Evolutionary conservation across 2,329 filamentous ascomycete species (phyloP).

Genomic region (Tolypocladium ophioglossoides): DNA sequence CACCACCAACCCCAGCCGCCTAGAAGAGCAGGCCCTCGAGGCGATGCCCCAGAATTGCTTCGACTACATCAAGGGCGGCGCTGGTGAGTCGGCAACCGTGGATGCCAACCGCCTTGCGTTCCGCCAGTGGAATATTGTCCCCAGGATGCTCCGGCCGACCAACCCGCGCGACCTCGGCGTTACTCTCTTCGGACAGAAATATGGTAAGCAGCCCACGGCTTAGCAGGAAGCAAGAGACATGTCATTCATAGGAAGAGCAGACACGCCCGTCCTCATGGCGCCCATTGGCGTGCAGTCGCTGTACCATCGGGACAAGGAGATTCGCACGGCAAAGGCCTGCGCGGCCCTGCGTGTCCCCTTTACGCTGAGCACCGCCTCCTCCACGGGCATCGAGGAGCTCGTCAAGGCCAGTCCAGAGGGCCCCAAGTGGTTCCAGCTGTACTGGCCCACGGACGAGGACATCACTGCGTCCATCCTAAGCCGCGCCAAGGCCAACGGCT

Average conservation of each 20-base stretch:
- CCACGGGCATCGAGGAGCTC: constrained; percentile 55
- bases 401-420: constrained; percentile 46
- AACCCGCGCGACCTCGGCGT: constrained; percentile 36
- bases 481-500: constrained; percentile 52
- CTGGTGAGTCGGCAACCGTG: constrained; percentile 50
- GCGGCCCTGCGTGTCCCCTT: constrained; percentile 52
- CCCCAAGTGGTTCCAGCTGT: constrained; percentile 62
- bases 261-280: constrained; percentile 42
- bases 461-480: constrained; percentile 53
- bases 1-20: constrained; percentile 47
- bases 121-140: constrained; percentile 39
- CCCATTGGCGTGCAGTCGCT: constrained; percentile 61
- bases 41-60: constrained; percentile 37
- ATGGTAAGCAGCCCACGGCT: constrained; percentile 18
- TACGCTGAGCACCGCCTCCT: constrained; percentile 55
- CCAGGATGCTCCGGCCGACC: constrained; percentile 36
- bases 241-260: constrained; percentile 28
- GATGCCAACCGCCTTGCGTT: constrained; percentile 49
- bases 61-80: constrained; percentile 52
- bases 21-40: constrained; percentile 43
- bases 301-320: constrained; percentile 55
- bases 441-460: constrained; percentile 59
- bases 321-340: constrained; percentile 52
- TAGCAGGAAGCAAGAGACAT: too few relatives aligned
- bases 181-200: constrained; percentile 39